Evolutionary conservation across 345 rosid genomes (phyloP), one percentile per base, ranked within the genome.

Genomic region (Bruguiera sexangula): DNA sequence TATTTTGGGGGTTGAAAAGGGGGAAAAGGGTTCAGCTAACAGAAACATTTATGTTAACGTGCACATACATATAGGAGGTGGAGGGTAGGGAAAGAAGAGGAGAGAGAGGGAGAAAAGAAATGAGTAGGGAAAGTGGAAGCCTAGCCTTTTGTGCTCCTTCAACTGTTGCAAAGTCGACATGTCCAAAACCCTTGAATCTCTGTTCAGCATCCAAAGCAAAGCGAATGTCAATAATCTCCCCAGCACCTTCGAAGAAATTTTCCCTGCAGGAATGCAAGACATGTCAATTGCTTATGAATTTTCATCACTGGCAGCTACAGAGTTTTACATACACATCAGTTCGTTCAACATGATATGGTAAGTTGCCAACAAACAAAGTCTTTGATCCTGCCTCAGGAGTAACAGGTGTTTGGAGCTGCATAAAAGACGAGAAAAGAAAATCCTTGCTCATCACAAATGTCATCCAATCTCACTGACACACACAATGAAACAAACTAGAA

Each of bases 91-190:
- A 60, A 18, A 3, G 13, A 1, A 32, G 2, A 18, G 50, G 24
- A 67, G 6, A 18, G 21, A 50, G 2, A 51, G 16, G 53, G 6
- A 32, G 22, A 31, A 48, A 34, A 62, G 5, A 70, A 4, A 8
- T 4, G 16, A 6, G 24, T 19, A 9, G 24, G 3, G 1, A 64
- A 18, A 18, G 0, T 19, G 8, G 51, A 11, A 22, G 82, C 99
- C 89, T 18, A 21, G 81, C 99, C 88, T 90, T 90, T n/a, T 64
- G 73, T 24, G 97, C 99, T 3, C 8, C 92, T 72, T 92, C 96
- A 37, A 66, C 70, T 0, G 94, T 66, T 26, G 88, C 77, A 78
- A 95, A 95, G 74, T 92, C 97, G 75, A 92, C 96, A 71, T 92
- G 96, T 20, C 94, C 96, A 72, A 63, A 92, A 0, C 99, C 98